phyloP scores from a whole-genome alignment of 1,139 yeast species.

The Yamadazyma taylorii region DNA sequence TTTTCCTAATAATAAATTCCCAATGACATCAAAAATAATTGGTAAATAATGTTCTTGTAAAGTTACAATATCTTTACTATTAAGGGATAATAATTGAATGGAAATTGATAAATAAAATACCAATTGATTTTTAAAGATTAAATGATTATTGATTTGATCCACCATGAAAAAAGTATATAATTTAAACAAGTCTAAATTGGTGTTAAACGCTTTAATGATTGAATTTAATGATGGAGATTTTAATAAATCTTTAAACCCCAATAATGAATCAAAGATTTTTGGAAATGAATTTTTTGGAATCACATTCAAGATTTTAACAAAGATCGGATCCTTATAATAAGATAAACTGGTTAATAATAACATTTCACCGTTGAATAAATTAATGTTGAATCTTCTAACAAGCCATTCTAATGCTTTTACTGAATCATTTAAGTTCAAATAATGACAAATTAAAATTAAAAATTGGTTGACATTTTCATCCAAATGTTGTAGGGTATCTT shows the following conservation, averaged over 20 bases:
- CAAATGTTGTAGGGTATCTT: constrained; percentile 72
- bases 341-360: constrained; percentile 73
- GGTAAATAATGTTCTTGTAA: constrained; percentile 43
- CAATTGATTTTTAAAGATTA: constrained; percentile 68
- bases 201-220: constrained; percentile 65
- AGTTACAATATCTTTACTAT: constrained; percentile 27
- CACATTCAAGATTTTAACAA: constrained; percentile 71
- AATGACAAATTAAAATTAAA: constrained; percentile 71
- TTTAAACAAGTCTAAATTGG: constrained; percentile 66
- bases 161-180: constrained; percentile 62
- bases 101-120: constrained; percentile 77
- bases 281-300: constrained; percentile 67
- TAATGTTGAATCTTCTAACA: constrained; percentile 86
- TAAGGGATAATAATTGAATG: constrained; percentile 55
- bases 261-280: constrained; percentile 69
- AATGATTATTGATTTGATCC: constrained; percentile 52
- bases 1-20: constrained; percentile 46
- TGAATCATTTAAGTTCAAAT: constrained; percentile 72
- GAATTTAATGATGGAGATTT: constrained; percentile 68
- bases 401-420: constrained; percentile 92
- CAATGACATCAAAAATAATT: constrained; percentile 54
- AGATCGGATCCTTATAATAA: constrained; percentile 70
- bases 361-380: constrained; percentile 74
- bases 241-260: constrained; percentile 64
- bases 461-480: constrained; percentile 75